A percentile compares a stretch with the other conserved stretches of the same genome.
Conservation (phyloP, 1,139 yeast genomes). For the Hanseniaspora gamundiae region DNA sequence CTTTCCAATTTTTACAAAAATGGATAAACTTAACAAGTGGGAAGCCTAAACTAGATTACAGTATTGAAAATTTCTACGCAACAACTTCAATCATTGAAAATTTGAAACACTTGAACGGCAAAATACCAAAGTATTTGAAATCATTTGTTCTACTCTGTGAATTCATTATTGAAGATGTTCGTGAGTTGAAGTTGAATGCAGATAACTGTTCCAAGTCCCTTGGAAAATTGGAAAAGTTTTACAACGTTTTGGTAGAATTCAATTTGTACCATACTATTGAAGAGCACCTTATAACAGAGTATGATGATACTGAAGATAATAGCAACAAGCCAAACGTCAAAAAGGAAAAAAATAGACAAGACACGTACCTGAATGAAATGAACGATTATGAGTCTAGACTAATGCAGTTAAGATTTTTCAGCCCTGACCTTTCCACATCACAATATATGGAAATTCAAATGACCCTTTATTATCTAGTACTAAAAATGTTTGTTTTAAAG, state of each 20-base stretch:
- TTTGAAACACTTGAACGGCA: background rate
- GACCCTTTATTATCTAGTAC: slow-evolving; percentile 18
- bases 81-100: slow-evolving; percentile 6
- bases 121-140: slow-evolving; percentile 11
- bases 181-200: slow-evolving; percentile 12
- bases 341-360: background rate
- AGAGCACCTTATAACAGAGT: background rate
- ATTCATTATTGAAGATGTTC: slow-evolving; percentile 13
- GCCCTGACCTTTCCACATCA: background rate
- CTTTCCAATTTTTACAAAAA: slow-evolving; percentile 19
- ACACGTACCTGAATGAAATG: background rate
- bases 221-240: background rate
- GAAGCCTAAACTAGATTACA: slow-evolving; percentile 19
- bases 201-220: background rate
- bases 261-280: slow-evolving; percentile 1
- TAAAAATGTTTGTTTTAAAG: slow-evolving; percentile 11
- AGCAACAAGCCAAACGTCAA: background rate
- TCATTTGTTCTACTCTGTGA: slow-evolving; percentile 17
- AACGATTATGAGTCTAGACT: slow-evolving; percentile 10
- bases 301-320: background rate
- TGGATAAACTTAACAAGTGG: slow-evolving; percentile 23
- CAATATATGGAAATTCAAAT: slow-evolving; percentile 17
- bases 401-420: slow-evolving; percentile 11
- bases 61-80: slow-evolving; percentile 21
- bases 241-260: background rate